phyloP scores from a whole-genome alignment of 2,329 filamentous ascomycete species.

The Fusarium continuum region DNA sequence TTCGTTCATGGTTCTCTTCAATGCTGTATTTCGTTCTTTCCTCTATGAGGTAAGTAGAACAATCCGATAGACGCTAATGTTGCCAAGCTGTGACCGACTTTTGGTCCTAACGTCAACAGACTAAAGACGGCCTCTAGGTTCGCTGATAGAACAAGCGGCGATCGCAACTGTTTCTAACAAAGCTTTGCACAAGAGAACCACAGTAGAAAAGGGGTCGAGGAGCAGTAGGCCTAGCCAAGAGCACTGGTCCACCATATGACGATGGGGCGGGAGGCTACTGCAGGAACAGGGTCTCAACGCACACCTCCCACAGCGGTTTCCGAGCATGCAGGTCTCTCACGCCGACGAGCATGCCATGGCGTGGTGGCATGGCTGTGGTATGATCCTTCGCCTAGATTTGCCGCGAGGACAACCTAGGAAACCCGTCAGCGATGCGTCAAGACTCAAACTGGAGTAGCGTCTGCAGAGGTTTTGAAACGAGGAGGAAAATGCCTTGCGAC shows the following conservation, averaged over 20 bases:
- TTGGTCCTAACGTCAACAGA: slow-evolving; percentile 8
- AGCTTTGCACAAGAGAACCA: not conserved
- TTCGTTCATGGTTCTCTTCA: not conserved
- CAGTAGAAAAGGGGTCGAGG: slow-evolving; percentile 21
- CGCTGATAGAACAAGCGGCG: slow-evolving; percentile 12
- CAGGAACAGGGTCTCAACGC: slow-evolving; percentile 42
- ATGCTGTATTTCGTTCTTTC: not conserved
- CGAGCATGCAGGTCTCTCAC: slow-evolving; percentile 14
- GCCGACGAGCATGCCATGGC: slow-evolving; percentile 26
- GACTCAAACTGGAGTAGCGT: not conserved
- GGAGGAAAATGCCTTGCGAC: not conserved
- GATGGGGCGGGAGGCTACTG: slow-evolving; percentile 41
- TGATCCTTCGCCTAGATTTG: slow-evolving; percentile 30
- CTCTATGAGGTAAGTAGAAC: not conserved
- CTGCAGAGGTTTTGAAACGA: not conserved
- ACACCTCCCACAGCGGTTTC: slow-evolving; percentile 25
- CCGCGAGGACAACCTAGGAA: not conserved
- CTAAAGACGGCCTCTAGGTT: slow-evolving; percentile 8
- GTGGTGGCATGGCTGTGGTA: slow-evolving; percentile 17
- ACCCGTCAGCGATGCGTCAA: not conserved
- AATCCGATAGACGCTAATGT: slow-evolving; percentile 12
- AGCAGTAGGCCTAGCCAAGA: slow-evolving; percentile 22
- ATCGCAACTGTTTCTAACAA: slow-evolving; percentile 19
- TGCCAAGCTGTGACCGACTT: slow-evolving; percentile 15
- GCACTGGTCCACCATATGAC: slow-evolving; percentile 38